Conservation (phyloP, 805 yeast genomes). For the Groenewaldozyma salmanticensis region DNA sequence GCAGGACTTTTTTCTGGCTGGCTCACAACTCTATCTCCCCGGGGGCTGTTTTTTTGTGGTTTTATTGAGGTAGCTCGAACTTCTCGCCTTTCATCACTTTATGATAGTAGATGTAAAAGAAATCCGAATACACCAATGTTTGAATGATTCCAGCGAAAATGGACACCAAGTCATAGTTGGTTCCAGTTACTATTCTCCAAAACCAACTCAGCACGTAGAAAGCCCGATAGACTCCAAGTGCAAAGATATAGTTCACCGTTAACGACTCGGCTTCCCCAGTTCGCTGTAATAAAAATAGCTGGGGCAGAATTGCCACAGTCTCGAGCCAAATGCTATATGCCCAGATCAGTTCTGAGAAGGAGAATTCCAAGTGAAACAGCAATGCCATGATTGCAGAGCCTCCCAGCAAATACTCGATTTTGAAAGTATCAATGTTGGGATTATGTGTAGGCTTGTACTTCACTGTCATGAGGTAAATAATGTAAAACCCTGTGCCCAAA, state of each 20-base stretch:
- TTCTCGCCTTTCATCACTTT: slow-evolving; percentile 69
- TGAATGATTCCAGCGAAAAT: slow-evolving; percentile 76
- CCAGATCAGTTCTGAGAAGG: slow-evolving; percentile 57
- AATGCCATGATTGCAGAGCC: slow-evolving; percentile 52
- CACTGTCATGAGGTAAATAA: slow-evolving; percentile 57
- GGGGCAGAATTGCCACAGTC: slow-evolving; percentile 86
- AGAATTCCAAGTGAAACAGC: slow-evolving; percentile 57
- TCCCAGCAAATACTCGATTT: slow-evolving; percentile 56
- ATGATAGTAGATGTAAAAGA: slow-evolving; percentile 83
- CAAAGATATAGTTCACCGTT: slow-evolving; percentile 88
- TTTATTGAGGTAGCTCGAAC: slow-evolving; percentile 55
- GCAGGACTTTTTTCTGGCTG: background rate
- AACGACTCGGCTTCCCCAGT: slow-evolving; percentile 81
- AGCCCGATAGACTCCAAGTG: slow-evolving; percentile 82
- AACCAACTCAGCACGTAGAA: slow-evolving; percentile 93
- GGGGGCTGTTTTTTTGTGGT: background rate
- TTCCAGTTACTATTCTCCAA: slow-evolving; percentile 64
- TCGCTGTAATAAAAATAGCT: slow-evolving; percentile 78
- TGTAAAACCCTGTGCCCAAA: slow-evolving; percentile 65
- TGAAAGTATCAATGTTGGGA: slow-evolving; percentile 65
- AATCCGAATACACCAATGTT: slow-evolving; percentile 84
- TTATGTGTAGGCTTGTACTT: slow-evolving; percentile 49
- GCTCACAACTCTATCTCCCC: background rate
- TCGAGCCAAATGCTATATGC: slow-evolving; percentile 89
- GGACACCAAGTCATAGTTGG: slow-evolving; percentile 57